These are phyloP conservation scores for Discostella stelligeroides DNA, from an alignment of 108 stramenopile genomes.

Conservation along the genomic window DNA sequence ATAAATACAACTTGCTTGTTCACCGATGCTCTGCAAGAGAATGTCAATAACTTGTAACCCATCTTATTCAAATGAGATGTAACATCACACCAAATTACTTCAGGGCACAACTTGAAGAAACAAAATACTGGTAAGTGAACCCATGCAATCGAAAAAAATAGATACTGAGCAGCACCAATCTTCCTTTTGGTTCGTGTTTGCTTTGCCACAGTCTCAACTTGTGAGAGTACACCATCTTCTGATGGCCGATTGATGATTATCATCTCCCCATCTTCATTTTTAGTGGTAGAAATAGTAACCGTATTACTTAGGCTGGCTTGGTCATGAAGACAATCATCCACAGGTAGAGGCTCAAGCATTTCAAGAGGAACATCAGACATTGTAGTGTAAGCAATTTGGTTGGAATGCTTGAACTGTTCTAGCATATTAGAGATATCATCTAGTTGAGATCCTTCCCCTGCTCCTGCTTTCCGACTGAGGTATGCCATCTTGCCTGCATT, in stretches of 20 bases:
- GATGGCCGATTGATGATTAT: not conserved
- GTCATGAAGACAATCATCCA: not conserved
- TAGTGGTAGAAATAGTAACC: constrained; percentile 7
- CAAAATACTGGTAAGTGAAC: constrained; percentile 7
- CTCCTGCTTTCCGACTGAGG: not conserved
- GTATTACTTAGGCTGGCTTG: too few species aligned
- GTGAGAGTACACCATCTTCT: not conserved
- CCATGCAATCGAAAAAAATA: constrained; percentile 23
- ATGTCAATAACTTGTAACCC: constrained; percentile 12
- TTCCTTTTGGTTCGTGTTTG: too few species aligned
- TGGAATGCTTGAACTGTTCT: not conserved
- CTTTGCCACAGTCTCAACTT: not conserved
- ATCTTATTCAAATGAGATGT: constrained; percentile 24
- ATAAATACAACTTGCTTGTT: constrained; percentile 17
- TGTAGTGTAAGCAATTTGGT: constrained; percentile 7
- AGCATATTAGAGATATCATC: constrained; percentile 14
- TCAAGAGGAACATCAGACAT: constrained; percentile 11
- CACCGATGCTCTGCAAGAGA: constrained; percentile 11
- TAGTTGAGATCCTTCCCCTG: not conserved
- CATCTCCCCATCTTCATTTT: too few species aligned
- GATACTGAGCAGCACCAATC: too few species aligned
- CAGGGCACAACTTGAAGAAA: constrained; percentile 25
- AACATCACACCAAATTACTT: constrained; percentile 20
- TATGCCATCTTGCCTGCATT: constrained; percentile 3
- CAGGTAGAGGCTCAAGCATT: not conserved